A percentile compares a stretch with the other conserved stretches of the same genome.
These are phyloP conservation scores for Sarocladiaceae sp. DNA, from an alignment of 2,329 filamentous ascomycete species.

Conservation along the genomic window DNA sequence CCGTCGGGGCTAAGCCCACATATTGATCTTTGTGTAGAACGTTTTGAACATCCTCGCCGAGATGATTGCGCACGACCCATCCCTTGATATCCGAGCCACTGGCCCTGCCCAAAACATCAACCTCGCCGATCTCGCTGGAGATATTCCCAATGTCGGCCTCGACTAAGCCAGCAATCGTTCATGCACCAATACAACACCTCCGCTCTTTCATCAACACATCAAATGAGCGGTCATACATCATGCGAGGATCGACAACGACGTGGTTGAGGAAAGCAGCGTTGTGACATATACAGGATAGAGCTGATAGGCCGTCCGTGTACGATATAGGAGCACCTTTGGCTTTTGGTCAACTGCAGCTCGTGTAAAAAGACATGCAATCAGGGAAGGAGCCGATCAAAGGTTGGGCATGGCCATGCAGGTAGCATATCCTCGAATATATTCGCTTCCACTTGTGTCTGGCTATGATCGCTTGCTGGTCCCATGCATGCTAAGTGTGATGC, in stretches of 20 bases:
- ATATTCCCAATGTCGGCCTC: slow-evolving; percentile 46
- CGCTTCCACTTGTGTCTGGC: no score
- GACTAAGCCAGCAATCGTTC: slow-evolving; percentile 33
- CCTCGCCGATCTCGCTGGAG: slow-evolving; percentile 32
- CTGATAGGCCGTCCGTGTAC: no score
- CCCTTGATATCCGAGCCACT: slow-evolving; percentile 49
- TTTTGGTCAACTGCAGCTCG: no score
- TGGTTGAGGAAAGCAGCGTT: neutral
- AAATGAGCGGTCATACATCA: slow-evolving; percentile 20
- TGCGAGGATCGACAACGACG: no score
- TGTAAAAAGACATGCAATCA: no score
- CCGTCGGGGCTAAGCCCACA: neutral
- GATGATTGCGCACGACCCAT: slow-evolving; percentile 91
- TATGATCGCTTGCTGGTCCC: no score
- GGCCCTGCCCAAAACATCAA: slow-evolving; percentile 28
- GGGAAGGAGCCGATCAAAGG: no score
- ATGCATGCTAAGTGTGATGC: no score
- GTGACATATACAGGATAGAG: no score
- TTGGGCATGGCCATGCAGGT: no score
- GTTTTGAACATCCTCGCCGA: slow-evolving; percentile 94
- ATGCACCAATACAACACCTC: neutral
- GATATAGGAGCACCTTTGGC: no score
- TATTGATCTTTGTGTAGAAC: slow-evolving; percentile 45
- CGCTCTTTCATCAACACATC: slow-evolving; percentile 5
- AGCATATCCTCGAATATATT: no score